These are phyloP conservation scores for Phaeodactylum tricornutum DNA, from an alignment of 108 stramenopile species.

Conservation along the genomic window DNA sequence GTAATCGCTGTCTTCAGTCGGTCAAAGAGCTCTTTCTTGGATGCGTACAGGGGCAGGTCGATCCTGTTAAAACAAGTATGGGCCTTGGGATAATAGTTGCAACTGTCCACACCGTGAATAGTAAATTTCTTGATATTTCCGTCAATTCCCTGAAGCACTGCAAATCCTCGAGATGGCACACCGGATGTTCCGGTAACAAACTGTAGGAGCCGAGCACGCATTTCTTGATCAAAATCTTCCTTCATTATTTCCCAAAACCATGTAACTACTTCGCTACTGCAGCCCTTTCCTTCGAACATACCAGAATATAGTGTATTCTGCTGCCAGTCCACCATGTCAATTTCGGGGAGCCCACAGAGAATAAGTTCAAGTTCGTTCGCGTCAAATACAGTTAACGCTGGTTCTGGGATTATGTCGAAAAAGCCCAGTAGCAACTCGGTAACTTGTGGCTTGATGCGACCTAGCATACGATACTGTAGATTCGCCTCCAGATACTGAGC, in stretches of 20 bases:
- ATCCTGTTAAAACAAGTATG: constrained; percentile 97
- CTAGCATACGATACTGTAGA: constrained; percentile 81
- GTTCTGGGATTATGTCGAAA: constrained; percentile 93
- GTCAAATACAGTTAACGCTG: constrained; percentile 92
- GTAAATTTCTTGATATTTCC: constrained; percentile 91
- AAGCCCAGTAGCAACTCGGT: constrained; percentile 88
- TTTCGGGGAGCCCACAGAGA: constrained; percentile 91
- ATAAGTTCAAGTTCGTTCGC: constrained; percentile 95
- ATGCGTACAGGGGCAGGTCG: constrained; percentile 74
- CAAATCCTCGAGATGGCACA: constrained; percentile 93
- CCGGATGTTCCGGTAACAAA: constrained; percentile 93
- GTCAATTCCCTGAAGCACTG: constrained; percentile 89
- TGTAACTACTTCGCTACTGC: constrained; percentile 42
- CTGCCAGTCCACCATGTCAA: constrained; percentile 91
- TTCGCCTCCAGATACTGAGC: constrained; percentile 86
- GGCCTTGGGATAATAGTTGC: constrained; percentile 72
- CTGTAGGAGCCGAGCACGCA: constrained; percentile 88
- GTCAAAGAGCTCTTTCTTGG: constrained; percentile 62
- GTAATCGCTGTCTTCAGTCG: constrained; percentile 70
- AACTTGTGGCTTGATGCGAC: constrained; percentile 78
- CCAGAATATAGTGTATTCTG: constrained; percentile 83
- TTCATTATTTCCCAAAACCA: constrained; percentile 97
- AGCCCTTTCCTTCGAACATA: constrained; percentile 43
- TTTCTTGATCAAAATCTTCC: constrained; percentile 87
- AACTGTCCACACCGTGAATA: constrained; percentile 75